Evolutionary conservation across 2,329 filamentous ascomycete species (phyloP), one percentile per base, ranked within the genome.

Genomic region (Dothistroma septosporum): DNA sequence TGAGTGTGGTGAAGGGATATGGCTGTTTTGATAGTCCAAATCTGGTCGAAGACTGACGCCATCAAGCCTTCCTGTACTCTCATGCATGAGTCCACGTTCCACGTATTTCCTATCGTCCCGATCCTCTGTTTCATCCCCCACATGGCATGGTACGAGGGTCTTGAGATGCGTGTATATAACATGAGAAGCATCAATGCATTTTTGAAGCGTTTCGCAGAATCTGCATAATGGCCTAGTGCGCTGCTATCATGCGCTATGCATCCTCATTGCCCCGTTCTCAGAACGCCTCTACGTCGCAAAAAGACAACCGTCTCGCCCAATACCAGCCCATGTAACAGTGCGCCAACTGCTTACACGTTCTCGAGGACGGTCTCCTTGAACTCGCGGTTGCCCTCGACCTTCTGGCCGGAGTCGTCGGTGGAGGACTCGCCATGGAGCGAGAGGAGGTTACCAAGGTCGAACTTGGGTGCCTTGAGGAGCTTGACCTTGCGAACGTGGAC

Each of bases 401-500:
- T 97, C 83, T 97, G 91, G 75, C 94, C 94, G 78, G 92, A 87
- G 82, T 99, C 94, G 78, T 97, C 92, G 74, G 91, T 92, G 76
- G 87, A 88, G 66, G 92, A 95, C 86, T 99, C 94, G 82, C 94
- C 94, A 85, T 99, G 94, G 75, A 99, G 89, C 80, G 89, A 89
- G 80, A 99, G 89, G 73, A 99, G 87, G 74, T 91, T 89, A 81
- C 94, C 94, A 70, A 99, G 89, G 78, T 99, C 94, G 85, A 99
- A 97, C 87, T 99, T 99, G 77, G 94, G 94, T 70, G 88, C 81
- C 89, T 99, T 99, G 74, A 99, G 85, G 73, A 99, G 90, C 89
- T 99, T 99, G 77, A 99, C 93, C 88, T 99, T 99, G 82, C 94
- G 92, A 82, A 99, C 96, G 86, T 99, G 94, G 76, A 97, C 92